These are phyloP conservation scores for Barbatosphaeria neglecta DNA, from an alignment of 495 filamentous ascomycete genomes.

Conservation along the genomic window DNA sequence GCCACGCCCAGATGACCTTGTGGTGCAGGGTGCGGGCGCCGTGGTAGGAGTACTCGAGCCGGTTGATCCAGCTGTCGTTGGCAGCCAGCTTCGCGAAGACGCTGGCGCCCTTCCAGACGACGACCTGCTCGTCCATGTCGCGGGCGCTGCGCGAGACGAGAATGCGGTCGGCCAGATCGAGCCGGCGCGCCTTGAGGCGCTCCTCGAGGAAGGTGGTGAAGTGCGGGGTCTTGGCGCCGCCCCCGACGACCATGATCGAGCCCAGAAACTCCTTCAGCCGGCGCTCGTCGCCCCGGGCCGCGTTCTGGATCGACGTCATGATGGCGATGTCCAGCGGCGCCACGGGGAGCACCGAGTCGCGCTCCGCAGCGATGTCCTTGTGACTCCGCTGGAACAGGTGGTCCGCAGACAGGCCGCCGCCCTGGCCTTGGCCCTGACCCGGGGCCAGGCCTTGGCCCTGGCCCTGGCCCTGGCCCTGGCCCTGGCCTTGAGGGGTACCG, in stretches of 20 bases:
- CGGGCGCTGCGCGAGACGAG: conserved; percentile 78
- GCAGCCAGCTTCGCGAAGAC: conserved; percentile 88
- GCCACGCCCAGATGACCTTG: conserved; percentile 73
- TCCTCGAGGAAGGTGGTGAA: conserved; percentile 74
- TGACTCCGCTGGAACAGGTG: conserved; percentile 25
- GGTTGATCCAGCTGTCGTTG: conserved; percentile 90
- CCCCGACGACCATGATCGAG: conserved; percentile 91
- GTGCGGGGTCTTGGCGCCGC: conserved; percentile 67
- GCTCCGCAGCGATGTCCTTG: conserved; percentile 47
- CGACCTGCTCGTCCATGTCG: conserved; percentile 88
- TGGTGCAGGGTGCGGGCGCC: conserved; percentile 70
- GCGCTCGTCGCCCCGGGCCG: conserved; percentile 77
- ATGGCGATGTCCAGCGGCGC: conserved; percentile 83
- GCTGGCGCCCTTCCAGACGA: conserved; percentile 95
- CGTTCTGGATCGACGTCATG: conserved; percentile 74
- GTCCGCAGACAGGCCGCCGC: not conserved
- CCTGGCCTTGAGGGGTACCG: conserved; percentile 15
- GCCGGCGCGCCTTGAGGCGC: conserved; percentile 54
- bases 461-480: too few relatives aligned
- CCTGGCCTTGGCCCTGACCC: too few relatives aligned
- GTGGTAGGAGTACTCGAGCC: conserved; percentile 77
- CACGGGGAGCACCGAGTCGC: conserved; percentile 70
- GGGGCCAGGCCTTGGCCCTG: too few relatives aligned
- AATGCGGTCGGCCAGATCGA: conserved; percentile 67
- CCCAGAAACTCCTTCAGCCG: conserved; percentile 85